Evolutionary conservation across 805 yeast genomes (phyloP), one percentile per base, ranked within the genome.

Genomic region (Candida mattraensis): DNA sequence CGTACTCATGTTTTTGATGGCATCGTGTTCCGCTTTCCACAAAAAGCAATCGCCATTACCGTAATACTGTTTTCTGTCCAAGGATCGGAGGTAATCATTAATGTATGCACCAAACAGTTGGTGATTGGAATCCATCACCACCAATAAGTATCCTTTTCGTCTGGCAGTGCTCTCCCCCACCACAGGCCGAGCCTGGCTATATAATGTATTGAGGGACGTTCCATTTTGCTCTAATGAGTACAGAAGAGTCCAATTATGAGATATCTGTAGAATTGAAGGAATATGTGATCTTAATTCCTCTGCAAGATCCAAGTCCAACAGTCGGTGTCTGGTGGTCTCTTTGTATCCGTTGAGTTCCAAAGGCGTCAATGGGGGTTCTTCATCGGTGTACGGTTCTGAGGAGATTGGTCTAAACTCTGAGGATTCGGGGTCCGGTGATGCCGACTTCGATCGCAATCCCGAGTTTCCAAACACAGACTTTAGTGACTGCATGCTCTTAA

Each of bases 21-120:
- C 61, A 5, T 69, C 68, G 19, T 55, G 61, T 43, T 77, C 84
- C n/a, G 74, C 53, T 46, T 81, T 84, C 96, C 96, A 91, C 15
- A 91, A 67, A 51, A 93, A 89, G 54, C 98, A 88, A 58, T 91
- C 96, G 1, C 97, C 96, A 61, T 89, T 89, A 1, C 99, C 99
- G 50, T 81, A 84, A 62, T 80, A 91, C 39, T 86, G 70, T 50
- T 76, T 77, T 31, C 75, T 74, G 32, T 86, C 94, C 39, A 80
- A 74, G 1, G 88, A 83, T 40, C 74, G 78, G 40, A 85, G 70
- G 36, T 74, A 68, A 48, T 86, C 95, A 57, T 87, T 87, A 30
- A 80, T 47, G 56, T 77, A 89, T 10, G 87, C 82, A 0, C 97
- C 97, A 64, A 89, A 88, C 27, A 76, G 60, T 18, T 76, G 72